Conservation (phyloP, 495 filamentous ascomycete species). For the Copromyces sp. region DNA sequence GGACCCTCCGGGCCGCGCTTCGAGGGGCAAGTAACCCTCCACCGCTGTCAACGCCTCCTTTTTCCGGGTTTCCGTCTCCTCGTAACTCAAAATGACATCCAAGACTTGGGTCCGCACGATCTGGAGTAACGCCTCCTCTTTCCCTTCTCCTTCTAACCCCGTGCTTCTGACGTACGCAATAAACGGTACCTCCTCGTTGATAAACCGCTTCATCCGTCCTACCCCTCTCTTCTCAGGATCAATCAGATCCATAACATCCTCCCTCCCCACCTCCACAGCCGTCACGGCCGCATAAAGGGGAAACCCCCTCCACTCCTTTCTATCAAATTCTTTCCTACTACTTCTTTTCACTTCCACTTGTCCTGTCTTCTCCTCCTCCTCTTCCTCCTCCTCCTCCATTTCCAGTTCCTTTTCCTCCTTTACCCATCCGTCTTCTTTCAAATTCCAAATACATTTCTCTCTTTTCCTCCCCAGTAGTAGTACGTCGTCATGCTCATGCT, state of each 20-base stretch:
- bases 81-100: too few relatives aligned
- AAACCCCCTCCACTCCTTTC: background rate
- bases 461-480: background rate
- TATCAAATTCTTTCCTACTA: background rate
- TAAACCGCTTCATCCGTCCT: background rate
- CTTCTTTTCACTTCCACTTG: background rate
- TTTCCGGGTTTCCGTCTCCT: background rate
- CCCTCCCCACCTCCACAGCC: background rate
- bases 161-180: background rate
- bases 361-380: slow-evolving; percentile 53
- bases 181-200: background rate
- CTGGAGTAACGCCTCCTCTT: background rate
- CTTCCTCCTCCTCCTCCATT: slow-evolving; percentile 46
- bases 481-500: too few relatives aligned
- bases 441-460: background rate
- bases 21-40: background rate
- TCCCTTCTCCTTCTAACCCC: background rate
- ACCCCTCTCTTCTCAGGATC: background rate
- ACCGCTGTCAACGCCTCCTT: background rate
- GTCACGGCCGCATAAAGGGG: background rate
- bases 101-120: background rate
- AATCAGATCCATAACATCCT: background rate
- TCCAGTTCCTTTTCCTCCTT: background rate
- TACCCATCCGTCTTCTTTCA: too few relatives aligned
- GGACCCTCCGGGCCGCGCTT: background rate